Conservation (phyloP, 2,329 filamentous ascomycete species). For the Fusarium sacchari region DNA sequence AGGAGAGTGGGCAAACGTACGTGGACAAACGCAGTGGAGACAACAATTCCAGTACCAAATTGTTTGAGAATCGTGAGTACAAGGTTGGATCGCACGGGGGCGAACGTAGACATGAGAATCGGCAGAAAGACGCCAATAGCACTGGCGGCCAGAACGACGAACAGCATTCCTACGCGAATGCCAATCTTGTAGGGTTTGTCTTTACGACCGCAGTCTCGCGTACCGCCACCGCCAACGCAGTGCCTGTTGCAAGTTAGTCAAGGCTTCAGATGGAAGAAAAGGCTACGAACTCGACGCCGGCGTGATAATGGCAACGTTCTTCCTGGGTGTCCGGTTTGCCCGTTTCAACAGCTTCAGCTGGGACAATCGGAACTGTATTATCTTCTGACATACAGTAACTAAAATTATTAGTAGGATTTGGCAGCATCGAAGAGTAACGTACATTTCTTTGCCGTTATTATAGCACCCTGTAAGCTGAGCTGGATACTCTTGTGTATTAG, state of each 20-base stretch:
- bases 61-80: slow-evolving; percentile 75
- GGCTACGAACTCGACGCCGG: slow-evolving; percentile 72
- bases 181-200: slow-evolving; percentile 71
- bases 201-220: slow-evolving; percentile 57
- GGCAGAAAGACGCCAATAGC: slow-evolving; percentile 75
- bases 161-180: slow-evolving; percentile 77
- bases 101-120: slow-evolving; percentile 68
- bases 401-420: background rate
- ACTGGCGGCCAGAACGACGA: slow-evolving; percentile 75
- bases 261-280: no score
- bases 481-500: slow-evolving; percentile 65
- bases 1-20: slow-evolving; percentile 50
- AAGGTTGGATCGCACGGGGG: slow-evolving; percentile 58
- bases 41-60: slow-evolving; percentile 77
- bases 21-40: slow-evolving; percentile 76
- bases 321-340: slow-evolving; percentile 30
- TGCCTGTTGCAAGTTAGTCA: slow-evolving; percentile 54
- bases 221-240: slow-evolving; percentile 57
- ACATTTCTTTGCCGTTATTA: slow-evolving; percentile 66
- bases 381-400: slow-evolving; percentile 40
- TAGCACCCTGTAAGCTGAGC: slow-evolving; percentile 73
- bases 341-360: slow-evolving; percentile 26
- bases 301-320: slow-evolving; percentile 75
- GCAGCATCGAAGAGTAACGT: slow-evolving; percentile 31
- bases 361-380: slow-evolving; percentile 33